phyloP scores from a whole-genome alignment of 805 yeast species.

The Sugiyamaella valdiviana region DNA sequence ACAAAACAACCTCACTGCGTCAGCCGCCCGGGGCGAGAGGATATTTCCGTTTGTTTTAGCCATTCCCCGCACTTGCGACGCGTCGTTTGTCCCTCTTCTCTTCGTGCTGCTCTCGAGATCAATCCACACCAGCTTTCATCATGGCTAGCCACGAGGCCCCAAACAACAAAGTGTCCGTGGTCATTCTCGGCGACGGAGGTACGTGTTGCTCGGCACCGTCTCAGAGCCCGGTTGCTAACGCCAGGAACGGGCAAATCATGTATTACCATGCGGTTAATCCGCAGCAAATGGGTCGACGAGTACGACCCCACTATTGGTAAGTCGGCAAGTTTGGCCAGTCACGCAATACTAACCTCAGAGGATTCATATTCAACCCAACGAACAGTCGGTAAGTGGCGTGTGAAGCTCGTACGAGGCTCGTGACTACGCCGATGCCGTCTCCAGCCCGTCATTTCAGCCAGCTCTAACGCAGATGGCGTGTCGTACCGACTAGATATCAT shows the following conservation, averaged over 20 bases:
- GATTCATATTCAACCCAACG: slow-evolving; percentile 25
- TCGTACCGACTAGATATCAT: slow-evolving; percentile 51
- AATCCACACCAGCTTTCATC: too few species aligned
- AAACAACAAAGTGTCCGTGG: slow-evolving; percentile 24
- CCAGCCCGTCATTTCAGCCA: too few species aligned
- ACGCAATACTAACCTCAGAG: slow-evolving; percentile 8
- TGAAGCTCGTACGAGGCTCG: neutral
- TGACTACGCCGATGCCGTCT: neutral
- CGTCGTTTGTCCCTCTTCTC: too few species aligned
- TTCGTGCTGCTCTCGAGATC: too few species aligned
- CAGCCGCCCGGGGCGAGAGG: too few species aligned
- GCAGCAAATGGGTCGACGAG: slow-evolving; percentile 33
- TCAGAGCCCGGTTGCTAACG: neutral
- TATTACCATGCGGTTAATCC: slow-evolving; percentile 30
- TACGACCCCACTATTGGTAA: slow-evolving; percentile 30
- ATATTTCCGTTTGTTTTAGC: too few species aligned
- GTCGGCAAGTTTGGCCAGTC: neutral
- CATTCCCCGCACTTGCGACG: too few species aligned
- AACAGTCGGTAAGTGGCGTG: slow-evolving; percentile 10
- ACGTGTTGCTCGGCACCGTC: slow-evolving; percentile 4
- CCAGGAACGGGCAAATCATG: slow-evolving; percentile 26
- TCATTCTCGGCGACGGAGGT: slow-evolving; percentile 33
- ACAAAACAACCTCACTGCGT: too few species aligned
- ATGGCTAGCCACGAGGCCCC: neutral
- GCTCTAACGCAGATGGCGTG: slow-evolving; percentile 41